These are phyloP conservation scores for Scalesia atractyloides DNA, from an alignment of 129 eudicot species.

Conservation along the genomic window DNA sequence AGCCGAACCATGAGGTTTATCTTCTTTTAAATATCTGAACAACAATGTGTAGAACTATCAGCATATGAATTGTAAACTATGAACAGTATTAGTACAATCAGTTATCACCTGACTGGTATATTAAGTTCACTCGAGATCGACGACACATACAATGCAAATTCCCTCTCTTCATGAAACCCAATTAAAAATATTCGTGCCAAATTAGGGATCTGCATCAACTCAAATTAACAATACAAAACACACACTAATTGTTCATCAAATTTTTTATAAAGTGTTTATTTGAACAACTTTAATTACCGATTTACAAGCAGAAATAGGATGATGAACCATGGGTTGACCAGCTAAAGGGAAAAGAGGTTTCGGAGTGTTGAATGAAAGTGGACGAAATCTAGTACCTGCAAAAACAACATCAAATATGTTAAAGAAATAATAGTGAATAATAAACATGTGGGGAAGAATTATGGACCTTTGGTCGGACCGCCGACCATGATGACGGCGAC, in stretches of 20 bases:
- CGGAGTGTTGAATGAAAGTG: slow-evolving; percentile 80
- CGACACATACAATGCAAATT: slow-evolving; percentile 79
- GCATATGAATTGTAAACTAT: neutral
- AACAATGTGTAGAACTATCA: slow-evolving; percentile 13
- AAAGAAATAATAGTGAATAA: neutral
- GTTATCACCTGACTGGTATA: slow-evolving; percentile 88
- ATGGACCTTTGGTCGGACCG: slow-evolving; percentile 82
- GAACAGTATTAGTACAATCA: neutral
- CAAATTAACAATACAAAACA: slow-evolving; percentile 22
- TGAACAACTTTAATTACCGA: slow-evolving; percentile 43
- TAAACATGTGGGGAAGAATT: neutral
- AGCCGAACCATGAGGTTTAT: slow-evolving; percentile 98
- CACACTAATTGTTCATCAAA: neutral
- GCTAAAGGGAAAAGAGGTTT: slow-evolving; percentile 90
- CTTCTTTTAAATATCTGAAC: slow-evolving; percentile 85
- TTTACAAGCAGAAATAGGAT: slow-evolving; percentile 92
- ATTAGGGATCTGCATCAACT: slow-evolving; percentile 73
- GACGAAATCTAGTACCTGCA: slow-evolving; percentile 91
- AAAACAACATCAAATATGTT: neutral
- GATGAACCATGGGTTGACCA: slow-evolving; percentile 97
- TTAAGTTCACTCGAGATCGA: slow-evolving; percentile 88
- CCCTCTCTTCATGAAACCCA: slow-evolving; percentile 89
- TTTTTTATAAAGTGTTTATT: neutral
- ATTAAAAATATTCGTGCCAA: slow-evolving; percentile 70
- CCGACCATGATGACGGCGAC: slow-evolving; percentile 94